A percentile compares a stretch with the other conserved stretches of the same genome.
Conservation (phyloP, 225 moss, liverwort and hornwort species). For the Ulota crispa region DNA sequence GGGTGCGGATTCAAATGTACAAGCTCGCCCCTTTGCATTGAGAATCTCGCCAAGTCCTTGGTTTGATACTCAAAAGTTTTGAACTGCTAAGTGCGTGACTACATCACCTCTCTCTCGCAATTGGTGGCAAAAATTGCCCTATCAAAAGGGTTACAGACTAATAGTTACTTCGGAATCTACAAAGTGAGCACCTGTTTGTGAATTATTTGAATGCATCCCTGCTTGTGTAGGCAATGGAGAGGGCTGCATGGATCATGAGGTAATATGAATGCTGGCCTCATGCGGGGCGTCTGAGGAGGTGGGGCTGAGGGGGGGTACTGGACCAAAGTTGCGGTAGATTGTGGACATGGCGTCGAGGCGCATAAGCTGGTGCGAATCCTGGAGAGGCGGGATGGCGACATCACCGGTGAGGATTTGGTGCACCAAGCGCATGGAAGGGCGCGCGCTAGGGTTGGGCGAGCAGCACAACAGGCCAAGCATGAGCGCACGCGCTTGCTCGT, state of each 20-base stretch:
- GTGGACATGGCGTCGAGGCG: conserved; percentile 25
- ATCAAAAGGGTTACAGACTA: background rate
- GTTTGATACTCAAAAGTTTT: background rate
- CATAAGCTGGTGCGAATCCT: conserved; percentile 11
- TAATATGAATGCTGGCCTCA: background rate
- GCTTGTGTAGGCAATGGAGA: no score
- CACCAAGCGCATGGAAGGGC: conserved; percentile 45
- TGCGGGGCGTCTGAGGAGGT: background rate
- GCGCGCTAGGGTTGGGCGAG: conserved; percentile 28
- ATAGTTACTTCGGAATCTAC: background rate
- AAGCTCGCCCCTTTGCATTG: background rate
- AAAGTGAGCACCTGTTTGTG: background rate
- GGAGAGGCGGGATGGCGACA: conserved; percentile 30
- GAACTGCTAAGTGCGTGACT: background rate
- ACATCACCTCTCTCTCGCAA: background rate
- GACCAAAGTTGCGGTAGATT: background rate
- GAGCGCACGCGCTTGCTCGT: conserved; percentile 23
- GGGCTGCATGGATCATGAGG: no score
- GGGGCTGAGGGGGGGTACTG: background rate
- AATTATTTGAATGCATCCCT: background rate
- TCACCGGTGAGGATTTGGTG: conserved; percentile 40
- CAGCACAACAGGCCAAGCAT: conserved; percentile 44
- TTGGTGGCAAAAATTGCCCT: background rate
- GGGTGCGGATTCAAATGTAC: no score
- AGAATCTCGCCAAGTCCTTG: conserved; percentile 20